Conservation (phyloP, 2,329 filamentous ascomycete species). For the Sphaceloma murrayae region DNA sequence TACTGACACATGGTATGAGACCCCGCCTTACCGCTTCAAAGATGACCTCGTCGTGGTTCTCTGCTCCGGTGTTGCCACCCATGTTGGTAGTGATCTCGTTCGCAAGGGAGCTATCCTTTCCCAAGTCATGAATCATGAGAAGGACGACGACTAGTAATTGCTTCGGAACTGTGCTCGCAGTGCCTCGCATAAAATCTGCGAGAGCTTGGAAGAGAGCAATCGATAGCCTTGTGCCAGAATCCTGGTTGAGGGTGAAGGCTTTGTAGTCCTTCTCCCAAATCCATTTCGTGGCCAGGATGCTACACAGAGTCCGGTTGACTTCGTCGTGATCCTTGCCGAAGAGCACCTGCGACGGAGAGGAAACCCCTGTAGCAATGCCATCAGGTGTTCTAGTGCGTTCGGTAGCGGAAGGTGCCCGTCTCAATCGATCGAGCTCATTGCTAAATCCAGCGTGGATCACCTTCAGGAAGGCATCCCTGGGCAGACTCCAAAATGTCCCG, state of each 20-base stretch:
- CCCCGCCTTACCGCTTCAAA: background rate
- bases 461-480: background rate
- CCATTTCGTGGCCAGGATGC: conserved; percentile 6
- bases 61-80: background rate
- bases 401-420: background rate
- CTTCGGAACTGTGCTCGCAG: background rate
- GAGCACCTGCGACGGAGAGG: background rate
- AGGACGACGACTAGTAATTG: conserved; percentile 1
- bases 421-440: conserved; percentile 2
- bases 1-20: background rate
- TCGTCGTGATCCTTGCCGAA: background rate
- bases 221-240: background rate
- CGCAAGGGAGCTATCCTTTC: conserved; percentile 1
- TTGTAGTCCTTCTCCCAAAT: background rate
- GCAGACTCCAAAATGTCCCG: background rate
- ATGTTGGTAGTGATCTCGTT: background rate
- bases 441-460: background rate
- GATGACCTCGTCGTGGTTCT: conserved; percentile 2
- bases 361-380: background rate
- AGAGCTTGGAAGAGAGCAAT: background rate
- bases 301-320: conserved; percentile 2
- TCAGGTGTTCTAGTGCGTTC: background rate
- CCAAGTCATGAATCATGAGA: conserved; percentile 1
- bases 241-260: background rate
- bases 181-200: background rate